These are phyloP conservation scores for Calendula officinalis DNA, from an alignment of 129 eudicot genomes.

Conservation along the genomic window DNA sequence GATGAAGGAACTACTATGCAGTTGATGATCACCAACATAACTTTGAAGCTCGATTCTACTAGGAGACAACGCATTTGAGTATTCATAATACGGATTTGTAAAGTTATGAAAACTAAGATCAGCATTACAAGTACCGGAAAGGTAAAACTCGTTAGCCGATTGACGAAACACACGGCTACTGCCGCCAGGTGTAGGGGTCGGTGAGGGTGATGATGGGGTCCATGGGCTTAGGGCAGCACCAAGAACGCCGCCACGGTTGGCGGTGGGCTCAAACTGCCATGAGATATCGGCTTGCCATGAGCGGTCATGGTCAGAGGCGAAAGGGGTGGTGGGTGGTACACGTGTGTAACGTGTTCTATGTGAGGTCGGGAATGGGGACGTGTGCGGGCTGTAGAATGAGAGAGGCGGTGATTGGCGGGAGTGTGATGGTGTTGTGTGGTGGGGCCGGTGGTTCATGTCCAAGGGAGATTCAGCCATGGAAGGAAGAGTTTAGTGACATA, in stretches of 20 bases:
- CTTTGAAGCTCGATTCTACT: slow-evolving; percentile 77
- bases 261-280: slow-evolving; percentile 59
- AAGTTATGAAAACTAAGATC: slow-evolving; percentile 27
- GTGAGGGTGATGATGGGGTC: slow-evolving; percentile 36
- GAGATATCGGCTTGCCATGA: slow-evolving; percentile 79
- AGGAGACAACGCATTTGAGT: slow-evolving; percentile 37
- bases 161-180: slow-evolving; percentile 46
- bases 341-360: slow-evolving; percentile 37
- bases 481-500: slow-evolving; percentile 13
- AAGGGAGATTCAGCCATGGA: slow-evolving; percentile 47
- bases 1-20: slow-evolving; percentile 25
- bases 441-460: slow-evolving; percentile 29
- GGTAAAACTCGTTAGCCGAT: slow-evolving; percentile 68
- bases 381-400: slow-evolving; percentile 46
- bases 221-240: slow-evolving; percentile 77
- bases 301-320: slow-evolving; percentile 59
- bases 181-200: slow-evolving; percentile 20
- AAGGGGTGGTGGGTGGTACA: slow-evolving; percentile 56
- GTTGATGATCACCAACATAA: slow-evolving; percentile 41
- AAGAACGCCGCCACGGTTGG: slow-evolving; percentile 38
- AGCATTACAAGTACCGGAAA: slow-evolving; percentile 34
- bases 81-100: slow-evolving; percentile 41
- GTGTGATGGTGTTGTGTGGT: slow-evolving; percentile 36
- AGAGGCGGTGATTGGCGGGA: slow-evolving; percentile 34
- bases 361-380: slow-evolving; percentile 29